A percentile compares a stretch with the other conserved stretches of the same genome.
phyloP scores from a whole-genome alignment of 768 basidiomycete species.

The Lactarius evosmus region DNA sequence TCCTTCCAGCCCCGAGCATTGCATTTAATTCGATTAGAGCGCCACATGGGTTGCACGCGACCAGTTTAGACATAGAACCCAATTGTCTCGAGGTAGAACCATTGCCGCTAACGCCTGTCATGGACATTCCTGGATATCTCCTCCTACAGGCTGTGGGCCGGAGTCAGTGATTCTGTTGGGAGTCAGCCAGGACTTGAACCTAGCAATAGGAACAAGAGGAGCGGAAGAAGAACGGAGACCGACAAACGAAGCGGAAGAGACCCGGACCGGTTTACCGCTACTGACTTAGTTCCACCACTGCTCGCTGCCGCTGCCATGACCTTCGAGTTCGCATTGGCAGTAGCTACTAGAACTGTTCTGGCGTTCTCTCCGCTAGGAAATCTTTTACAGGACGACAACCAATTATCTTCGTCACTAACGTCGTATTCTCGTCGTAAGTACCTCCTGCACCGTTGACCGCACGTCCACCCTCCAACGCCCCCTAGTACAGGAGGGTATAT shows the following conservation, averaged over 20 bases:
- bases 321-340: constrained; percentile 34
- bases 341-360: constrained; percentile 50
- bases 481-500: constrained; percentile 87
- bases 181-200: background rate
- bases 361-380: constrained; percentile 49
- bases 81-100: background rate
- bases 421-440: constrained; percentile 71
- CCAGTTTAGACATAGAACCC: background rate
- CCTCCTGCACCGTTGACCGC: constrained; percentile 1
- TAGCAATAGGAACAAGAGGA: background rate
- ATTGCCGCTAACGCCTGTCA: background rate
- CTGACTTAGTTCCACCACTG: background rate
- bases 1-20: background rate
- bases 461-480: constrained; percentile 25
- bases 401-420: constrained; percentile 78
- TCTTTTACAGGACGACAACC: constrained; percentile 62
- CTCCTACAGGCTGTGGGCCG: too few relatives aligned
- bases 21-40: background rate
- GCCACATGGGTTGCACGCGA: background rate
- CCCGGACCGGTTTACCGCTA: background rate
- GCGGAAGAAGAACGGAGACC: background rate
- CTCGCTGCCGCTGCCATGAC: constrained; percentile 3
- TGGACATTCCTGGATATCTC: background rate
- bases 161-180: background rate
- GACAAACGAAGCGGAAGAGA: background rate